Conservation (phyloP, 1,284 basidiomycete genomes). For the Vanrija pseudolonga region DNA sequence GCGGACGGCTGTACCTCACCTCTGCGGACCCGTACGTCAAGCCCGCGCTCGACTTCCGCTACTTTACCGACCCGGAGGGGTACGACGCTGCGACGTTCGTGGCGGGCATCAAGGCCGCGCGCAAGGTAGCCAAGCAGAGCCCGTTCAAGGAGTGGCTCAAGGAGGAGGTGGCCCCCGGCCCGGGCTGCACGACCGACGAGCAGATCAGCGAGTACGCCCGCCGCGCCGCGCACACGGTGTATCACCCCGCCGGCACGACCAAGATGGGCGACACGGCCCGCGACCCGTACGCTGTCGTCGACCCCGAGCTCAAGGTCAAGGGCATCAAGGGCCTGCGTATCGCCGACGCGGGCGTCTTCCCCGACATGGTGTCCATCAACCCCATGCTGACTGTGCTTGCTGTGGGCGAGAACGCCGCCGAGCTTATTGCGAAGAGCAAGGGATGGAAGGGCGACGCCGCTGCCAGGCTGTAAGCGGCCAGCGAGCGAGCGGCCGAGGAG, state of each 20-base stretch:
- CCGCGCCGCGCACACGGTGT: slow-evolving; percentile 19
- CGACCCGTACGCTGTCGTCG: slow-evolving; percentile 13
- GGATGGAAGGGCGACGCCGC: slow-evolving; percentile 1
- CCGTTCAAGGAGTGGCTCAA: slow-evolving; percentile 20
- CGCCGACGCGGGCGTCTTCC: slow-evolving; percentile 20
- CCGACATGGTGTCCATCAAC: slow-evolving; percentile 18
- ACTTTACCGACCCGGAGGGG: slow-evolving; percentile 19
- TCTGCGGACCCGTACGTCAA: slow-evolving; percentile 10
- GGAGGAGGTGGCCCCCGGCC: slow-evolving; percentile 15
- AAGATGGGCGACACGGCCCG: slow-evolving; percentile 6
- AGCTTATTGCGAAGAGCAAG: slow-evolving; percentile 10
- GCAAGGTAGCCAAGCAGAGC: slow-evolving; percentile 13
- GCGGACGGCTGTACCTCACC: slow-evolving; percentile 13
- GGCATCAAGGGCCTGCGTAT: slow-evolving; percentile 18
- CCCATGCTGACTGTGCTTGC: slow-evolving; percentile 20
- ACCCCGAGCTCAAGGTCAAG: slow-evolving; percentile 11
- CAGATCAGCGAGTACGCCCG: slow-evolving; percentile 19
- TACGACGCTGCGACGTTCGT: slow-evolving; percentile 19
- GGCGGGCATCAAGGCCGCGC: slow-evolving; percentile 16
- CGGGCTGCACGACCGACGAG: slow-evolving; percentile 10
- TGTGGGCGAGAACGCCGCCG: slow-evolving; percentile 15
- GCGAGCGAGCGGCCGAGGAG: too few species aligned
- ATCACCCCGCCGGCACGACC: slow-evolving; percentile 19
- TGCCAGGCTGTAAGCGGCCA: slow-evolving; percentile 3
- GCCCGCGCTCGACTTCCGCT: slow-evolving; percentile 21